phyloP scores from a whole-genome alignment of 2,329 filamentous ascomycete species.

The Penicillium sp. region DNA sequence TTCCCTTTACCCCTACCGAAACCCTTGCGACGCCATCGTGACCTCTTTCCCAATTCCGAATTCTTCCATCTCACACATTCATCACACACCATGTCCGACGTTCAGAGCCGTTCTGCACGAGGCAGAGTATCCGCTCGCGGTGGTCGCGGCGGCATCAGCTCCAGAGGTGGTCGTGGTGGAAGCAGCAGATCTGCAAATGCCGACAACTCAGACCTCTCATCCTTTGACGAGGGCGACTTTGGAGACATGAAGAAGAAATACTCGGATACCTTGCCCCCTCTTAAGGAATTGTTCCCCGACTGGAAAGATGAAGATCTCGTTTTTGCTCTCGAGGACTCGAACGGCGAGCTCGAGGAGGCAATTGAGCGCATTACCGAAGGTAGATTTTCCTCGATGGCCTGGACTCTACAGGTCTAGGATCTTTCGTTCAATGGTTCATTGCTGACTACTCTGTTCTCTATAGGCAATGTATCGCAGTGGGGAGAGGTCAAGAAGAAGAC shows the following conservation, averaged over 20 bases:
- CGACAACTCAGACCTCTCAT: constrained; percentile 61
- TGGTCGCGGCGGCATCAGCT: constrained; percentile 69
- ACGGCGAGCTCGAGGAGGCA: constrained; percentile 46
- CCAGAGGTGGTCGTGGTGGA: constrained; percentile 64
- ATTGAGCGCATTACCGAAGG: constrained; percentile 51
- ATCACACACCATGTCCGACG: constrained; percentile 76
- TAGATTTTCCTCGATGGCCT: constrained; percentile 19
- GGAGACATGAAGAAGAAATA: constrained; percentile 90
- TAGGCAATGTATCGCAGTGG: constrained; percentile 50
- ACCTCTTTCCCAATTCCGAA: constrained; percentile 24
- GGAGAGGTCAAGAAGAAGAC: constrained; percentile 50
- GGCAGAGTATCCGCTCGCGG: constrained; percentile 87
- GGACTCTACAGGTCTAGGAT: not conserved
- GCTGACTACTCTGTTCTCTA: constrained; percentile 12
- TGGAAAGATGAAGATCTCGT: constrained; percentile 96
- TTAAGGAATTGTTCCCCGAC: constrained; percentile 90
- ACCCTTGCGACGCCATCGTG: constrained; percentile 23
- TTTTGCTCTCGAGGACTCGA: constrained; percentile 77
- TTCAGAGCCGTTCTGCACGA: constrained; percentile 78
- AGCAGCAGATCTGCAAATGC: constrained; percentile 65
- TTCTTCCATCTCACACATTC: constrained; percentile 27
- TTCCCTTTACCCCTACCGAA: constrained; percentile 24
- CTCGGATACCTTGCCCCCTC: constrained; percentile 67
- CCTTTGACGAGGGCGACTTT: constrained; percentile 78
- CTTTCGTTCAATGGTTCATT: constrained; percentile 1